Base-by-base conservation (phyloP, 2,329 filamentous ascomycete genomes). In the Raffaelea albimanens region DNA sequence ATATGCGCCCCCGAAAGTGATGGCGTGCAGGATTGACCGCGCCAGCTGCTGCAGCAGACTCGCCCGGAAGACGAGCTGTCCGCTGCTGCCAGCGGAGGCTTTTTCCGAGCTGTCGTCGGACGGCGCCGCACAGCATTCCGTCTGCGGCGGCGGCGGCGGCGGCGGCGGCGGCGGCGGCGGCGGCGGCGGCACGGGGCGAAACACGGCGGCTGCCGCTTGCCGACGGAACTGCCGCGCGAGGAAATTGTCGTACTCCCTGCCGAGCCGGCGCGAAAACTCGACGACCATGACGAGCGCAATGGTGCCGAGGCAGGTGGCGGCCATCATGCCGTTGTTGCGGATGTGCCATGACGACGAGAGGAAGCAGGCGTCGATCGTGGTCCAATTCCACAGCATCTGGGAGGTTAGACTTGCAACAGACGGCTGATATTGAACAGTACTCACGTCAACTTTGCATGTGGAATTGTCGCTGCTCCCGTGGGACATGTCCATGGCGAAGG, bases 351-450 rank as follows among this genome's bases (percentile, higher is more conserved):
- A 62, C 13, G 60, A 55, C 19, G 66, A 55, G 4, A 70, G 58
- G 56, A 70, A 69, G 56, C 67, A 69, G 29, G 66, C 58, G 47
- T 66, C 66, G 49, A 67, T 59, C 0, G 64, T 68, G 52, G 67
- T 61, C 64, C 67, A 69, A 54, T 69, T 70, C 65, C 66, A 69
- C 18, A 69, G 54, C 67, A 70, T 70, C 67, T 70, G 48, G n/a
- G n/a, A n/a, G n/a, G n/a, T n/a, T n/a, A n/a, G n/a, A n/a, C n/a
- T n/a, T n/a, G n/a, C n/a, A n/a, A n/a, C n/a, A n/a, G n/a, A n/a
- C n/a, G n/a, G n/a, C n/a, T n/a, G n/a, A n/a, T n/a, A n/a, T n/a
- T n/a, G n/a, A n/a, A n/a, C n/a, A n/a, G n/a, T n/a, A n/a, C n/a
- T n/a, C n/a, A n/a, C n/a, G n/a, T n/a, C n/a, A n/a, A n/a, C n/a